Conservation (phyloP, 768 basidiomycete genomes). For the Lactarius tabidus region DNA sequence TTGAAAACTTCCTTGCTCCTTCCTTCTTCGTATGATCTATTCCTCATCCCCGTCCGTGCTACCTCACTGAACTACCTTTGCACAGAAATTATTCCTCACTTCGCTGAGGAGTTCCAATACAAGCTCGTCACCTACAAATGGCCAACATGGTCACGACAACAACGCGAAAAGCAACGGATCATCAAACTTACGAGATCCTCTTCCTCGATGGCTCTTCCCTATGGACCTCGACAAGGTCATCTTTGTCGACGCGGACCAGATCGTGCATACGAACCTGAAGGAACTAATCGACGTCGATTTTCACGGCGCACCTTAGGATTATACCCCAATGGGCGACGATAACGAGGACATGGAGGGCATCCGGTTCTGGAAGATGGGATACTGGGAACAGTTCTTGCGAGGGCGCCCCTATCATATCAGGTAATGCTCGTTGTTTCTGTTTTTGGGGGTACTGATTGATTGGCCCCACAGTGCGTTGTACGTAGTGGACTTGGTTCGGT, state of each 20-base stretch:
- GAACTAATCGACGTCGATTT: slow-evolving; percentile 90
- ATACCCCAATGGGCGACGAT: slow-evolving; percentile 97
- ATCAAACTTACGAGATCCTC: slow-evolving; percentile 99
- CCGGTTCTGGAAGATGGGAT: slow-evolving; percentile 97
- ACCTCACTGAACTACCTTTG: not conserved
- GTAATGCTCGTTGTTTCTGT: slow-evolving; percentile 37
- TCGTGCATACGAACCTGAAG: slow-evolving; percentile 92
- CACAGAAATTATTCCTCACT: too few species aligned
- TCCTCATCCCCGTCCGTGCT: not conserved
- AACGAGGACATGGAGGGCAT: slow-evolving; percentile 95
- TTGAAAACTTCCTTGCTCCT: too few species aligned
- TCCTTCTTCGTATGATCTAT: too few species aligned
- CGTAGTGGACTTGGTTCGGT: slow-evolving; percentile 91
- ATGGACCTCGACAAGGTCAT: slow-evolving; percentile 99
- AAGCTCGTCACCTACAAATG: slow-evolving; percentile 99
- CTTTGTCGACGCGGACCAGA: slow-evolving; percentile 97
- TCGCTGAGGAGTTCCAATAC: slow-evolving; percentile 56
- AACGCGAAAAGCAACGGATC: slow-evolving; percentile 96
- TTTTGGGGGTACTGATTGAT: not conserved
- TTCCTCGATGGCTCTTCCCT: slow-evolving; percentile 97
- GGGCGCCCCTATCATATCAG: slow-evolving; percentile 94
- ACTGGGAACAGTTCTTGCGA: slow-evolving; percentile 84
- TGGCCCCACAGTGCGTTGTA: slow-evolving; percentile 71
- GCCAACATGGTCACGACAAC: slow-evolving; percentile 96
- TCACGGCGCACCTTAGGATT: slow-evolving; percentile 90